Evolutionary conservation across 202 grass and related monocot genomes (phyloP), one percentile per base, ranked within the genome.

Genomic region (Digitaria exilis): DNA sequence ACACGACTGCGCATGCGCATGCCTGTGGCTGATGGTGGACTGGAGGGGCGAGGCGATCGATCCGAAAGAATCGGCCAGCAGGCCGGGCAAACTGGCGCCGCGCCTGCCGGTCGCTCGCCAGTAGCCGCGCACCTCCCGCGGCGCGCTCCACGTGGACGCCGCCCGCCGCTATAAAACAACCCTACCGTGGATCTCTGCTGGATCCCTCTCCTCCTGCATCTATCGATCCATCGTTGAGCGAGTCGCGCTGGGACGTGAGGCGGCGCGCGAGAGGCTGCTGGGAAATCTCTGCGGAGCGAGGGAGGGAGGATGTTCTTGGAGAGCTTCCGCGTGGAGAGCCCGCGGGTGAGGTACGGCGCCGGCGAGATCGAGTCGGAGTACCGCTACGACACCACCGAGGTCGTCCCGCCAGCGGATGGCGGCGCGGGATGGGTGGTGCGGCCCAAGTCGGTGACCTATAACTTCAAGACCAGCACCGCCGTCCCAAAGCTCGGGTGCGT

Each of bases 401-500:
- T 94, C 65, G 86, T 87, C 42, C 89, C 59, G 46, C 58, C 80
- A 87, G 79, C 74, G 22, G 56, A 79, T 35, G 48, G 69, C 29
- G 82, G 35, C 43, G 58, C 46, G 21, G 89, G 69, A 22, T 97
- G 94, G 94, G 87, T 92, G 19, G 92, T 97, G 11, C 84, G 64
- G 6, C 94, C 94, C 49, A 97, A 89, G 80, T 89, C 89, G 19
- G 83, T 97, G 80, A 87, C 84, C 37, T 97, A 92, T 84, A 69
- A 89, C 44, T 92, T 97, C 89, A 97, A 87, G 78, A 97, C 94
- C 51, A 79, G 79, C 68, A 89, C 89, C 70, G 49, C 34, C n/a
- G 80, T 97, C 29, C 91, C 94, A 8, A 94, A 92, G 82, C 91
- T 97, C 44, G 94, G 94, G 94, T 97, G 80, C 52, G 24, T n/a